These are phyloP conservation scores for Bolboschoenoplectus hybrid DNA, from an alignment of 202 grass and related monocot species.

Conservation along the genomic window DNA sequence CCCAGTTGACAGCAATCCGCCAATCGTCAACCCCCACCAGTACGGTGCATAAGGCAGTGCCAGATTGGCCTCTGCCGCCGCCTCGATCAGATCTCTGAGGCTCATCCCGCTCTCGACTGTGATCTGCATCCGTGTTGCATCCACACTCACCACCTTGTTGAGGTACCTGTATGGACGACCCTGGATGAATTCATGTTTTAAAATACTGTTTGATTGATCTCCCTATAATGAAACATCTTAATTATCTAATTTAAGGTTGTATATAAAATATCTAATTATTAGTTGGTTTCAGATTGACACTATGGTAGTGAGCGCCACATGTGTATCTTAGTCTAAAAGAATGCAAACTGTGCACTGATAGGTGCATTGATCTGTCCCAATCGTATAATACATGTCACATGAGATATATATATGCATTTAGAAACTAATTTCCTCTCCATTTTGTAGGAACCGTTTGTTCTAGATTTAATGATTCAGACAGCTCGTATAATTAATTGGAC, in stretches of 20 bases:
- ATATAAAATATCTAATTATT: background rate
- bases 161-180: constrained; percentile 31
- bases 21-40: constrained; percentile 77
- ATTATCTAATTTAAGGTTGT: background rate
- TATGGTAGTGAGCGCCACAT: background rate
- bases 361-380: background rate
- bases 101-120: constrained; percentile 61
- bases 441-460: background rate
- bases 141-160: constrained; percentile 48
- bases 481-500: background rate
- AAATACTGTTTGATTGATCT: background rate
- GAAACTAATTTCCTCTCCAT: background rate
- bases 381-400: background rate
- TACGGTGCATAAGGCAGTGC: constrained; percentile 71
- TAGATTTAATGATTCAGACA: background rate
- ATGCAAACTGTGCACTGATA: background rate
- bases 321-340: background rate
- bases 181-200: background rate
- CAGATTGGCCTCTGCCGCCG: constrained; percentile 44
- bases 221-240: background rate
- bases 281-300: background rate
- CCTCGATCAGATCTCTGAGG: constrained; percentile 56
- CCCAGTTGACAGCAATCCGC: constrained; percentile 65
- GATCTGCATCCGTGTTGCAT: constrained; percentile 27
- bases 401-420: background rate